Conservation (phyloP, 257 asterid genomes). For the Solanum gracilifrons region DNA sequence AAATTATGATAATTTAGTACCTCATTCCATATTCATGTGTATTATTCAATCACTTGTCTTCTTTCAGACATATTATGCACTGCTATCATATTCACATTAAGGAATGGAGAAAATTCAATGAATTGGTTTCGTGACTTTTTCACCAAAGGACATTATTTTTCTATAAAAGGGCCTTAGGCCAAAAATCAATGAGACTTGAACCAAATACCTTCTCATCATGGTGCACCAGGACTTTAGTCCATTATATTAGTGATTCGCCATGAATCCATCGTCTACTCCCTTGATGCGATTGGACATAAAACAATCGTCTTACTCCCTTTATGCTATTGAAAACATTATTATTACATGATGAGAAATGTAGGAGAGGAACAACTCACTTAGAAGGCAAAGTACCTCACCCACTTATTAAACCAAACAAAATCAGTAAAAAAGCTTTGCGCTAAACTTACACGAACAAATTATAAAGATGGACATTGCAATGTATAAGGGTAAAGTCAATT, state of each 20-base stretch:
- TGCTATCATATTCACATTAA: too few species aligned
- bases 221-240: background rate
- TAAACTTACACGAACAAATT: too few species aligned
- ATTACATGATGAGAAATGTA: background rate
- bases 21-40: too few species aligned
- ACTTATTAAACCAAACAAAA: background rate
- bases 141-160: too few species aligned
- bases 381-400: background rate
- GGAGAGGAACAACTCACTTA: background rate
- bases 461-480: background rate
- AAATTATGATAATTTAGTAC: background rate
- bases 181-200: too few species aligned
- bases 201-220: background rate
- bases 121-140: background rate
- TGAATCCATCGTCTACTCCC: background rate
- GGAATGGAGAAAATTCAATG: background rate
- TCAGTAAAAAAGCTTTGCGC: too few species aligned
- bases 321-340: background rate
- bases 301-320: background rate
- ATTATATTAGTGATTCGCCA: too few species aligned
- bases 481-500: background rate
- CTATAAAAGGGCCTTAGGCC: background rate
- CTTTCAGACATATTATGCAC: too few species aligned
- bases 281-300: background rate
- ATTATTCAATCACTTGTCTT: too few species aligned